Percentiles rank a stretch among this genome's conserved stretches.
These are phyloP conservation scores for Silene noctiflora DNA, from an alignment of 179 eudicot genomes.

Conservation along the genomic window DNA sequence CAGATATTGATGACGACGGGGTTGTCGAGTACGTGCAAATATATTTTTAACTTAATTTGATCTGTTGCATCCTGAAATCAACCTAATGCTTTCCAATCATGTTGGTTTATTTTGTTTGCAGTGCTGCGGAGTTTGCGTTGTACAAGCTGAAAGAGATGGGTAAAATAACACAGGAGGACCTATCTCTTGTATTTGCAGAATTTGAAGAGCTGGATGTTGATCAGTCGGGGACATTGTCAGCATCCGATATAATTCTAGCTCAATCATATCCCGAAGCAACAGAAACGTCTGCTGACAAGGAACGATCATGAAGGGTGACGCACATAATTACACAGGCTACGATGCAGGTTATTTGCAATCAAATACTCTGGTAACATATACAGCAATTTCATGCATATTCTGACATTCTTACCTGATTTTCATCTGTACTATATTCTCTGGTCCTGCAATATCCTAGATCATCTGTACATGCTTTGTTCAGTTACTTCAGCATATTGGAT, in stretches of 20 bases:
- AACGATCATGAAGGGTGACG: background rate
- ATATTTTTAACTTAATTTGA: background rate
- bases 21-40: conserved; percentile 47
- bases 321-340: background rate
- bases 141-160: conserved; percentile 88
- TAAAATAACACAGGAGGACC: conserved; percentile 62
- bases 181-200: conserved; percentile 52
- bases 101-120: conserved; percentile 21
- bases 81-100: background rate
- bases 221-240: conserved; percentile 37
- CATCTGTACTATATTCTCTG: background rate
- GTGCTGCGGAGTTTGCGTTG: conserved; percentile 67
- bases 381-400: background rate
- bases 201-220: conserved; percentile 60
- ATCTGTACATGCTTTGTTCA: background rate
- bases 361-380: too few relatives aligned
- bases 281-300: background rate
- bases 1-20: conserved; percentile 70
- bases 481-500: background rate
- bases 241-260: conserved; percentile 33
- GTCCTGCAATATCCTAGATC: background rate
- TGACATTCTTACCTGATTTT: background rate
- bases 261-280: conserved; percentile 29
- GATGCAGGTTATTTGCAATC: too few relatives aligned
- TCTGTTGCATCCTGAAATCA: background rate